Evolutionary conservation across 768 basidiomycete species (phyloP), one percentile per base, ranked within the genome.

Genomic region (Podaxis mareebaensis): DNA sequence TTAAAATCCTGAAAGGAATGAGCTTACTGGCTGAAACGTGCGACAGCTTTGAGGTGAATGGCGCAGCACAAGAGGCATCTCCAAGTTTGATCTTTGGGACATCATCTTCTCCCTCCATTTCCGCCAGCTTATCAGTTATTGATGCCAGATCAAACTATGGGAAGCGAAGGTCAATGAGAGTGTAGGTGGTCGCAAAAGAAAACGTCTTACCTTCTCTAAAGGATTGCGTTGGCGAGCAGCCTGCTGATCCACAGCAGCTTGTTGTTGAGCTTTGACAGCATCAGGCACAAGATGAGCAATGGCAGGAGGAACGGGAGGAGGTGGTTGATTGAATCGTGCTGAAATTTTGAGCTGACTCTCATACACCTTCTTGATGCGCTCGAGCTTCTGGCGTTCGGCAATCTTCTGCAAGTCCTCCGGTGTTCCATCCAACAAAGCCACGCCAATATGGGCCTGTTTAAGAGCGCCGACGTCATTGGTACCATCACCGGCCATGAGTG

Each of bases 391-490:
- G 66, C 95, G 87, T 70, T 99, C 95, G 1, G 95, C 93, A 66
- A 99, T 99, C 76, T 91, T 93, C 74, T 92, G 85, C 24, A 99
- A 77, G 70, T 98, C 96, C 68, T 96, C 96, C 0, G 85, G 84
- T 0, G 95, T 93, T 0, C 96, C 95, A 70, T 98, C 95, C 59
- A 97, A 78, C 3, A 95, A 79, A 1, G 96, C 96, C 30, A 99
- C 92, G 56, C 97, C 96, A 64, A 99, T 91, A 74, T 99, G 95
- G 0, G 97, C 97, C 73, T 97, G 95, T 75, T 99, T 99, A 58
- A 99, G 85, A 2, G 97, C 97, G 24, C 97, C 97, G 55, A 99
- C 97, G 66, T 99, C 97, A 72, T 99, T 99, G 3, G 97, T 99
- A 33, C 97, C 97, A 72, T 99, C 97, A 57, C 97, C 97, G 4